Base-by-base conservation (phyloP, 1,139 yeast species). In the Debaryomyces sp. region DNA sequence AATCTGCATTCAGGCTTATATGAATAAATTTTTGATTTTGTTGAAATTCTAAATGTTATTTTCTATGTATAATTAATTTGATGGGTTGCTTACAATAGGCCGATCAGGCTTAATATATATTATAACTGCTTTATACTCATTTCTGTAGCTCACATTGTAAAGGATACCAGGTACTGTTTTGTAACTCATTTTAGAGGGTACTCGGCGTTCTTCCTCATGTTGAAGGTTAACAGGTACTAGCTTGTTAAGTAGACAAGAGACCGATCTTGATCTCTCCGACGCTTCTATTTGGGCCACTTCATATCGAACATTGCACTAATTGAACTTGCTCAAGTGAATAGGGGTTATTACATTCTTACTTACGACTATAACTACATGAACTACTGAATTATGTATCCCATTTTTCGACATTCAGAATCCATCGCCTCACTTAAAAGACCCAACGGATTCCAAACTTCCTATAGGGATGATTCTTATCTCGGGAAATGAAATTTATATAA, bases 371-470 rank as follows among this genome's bases (percentile, higher is more conserved):
- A 22, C 45, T 43, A 35, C 23, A 24, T 35, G 6, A 12, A 24
- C 15, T 36, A n/a, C 37, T 47, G 33, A 50, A 44, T 12, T 30
- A 61, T 80, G 80, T 80, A 62, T 75, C 85, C 86, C 82, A 67
- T 71, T 68, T 50, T 61, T 80, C 85, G 86, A 81, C 86, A 81
- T 81, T 80, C 84, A 69, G 69, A 63, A 66, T 70, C 77, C 82
- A 75, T 75, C 78, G 76, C 77, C 73, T 71, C 77, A 71, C 74
- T 61, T 10, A 71, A 73, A 70, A 71, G 73, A 75, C 77, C 64
- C 69, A 59, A 62, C 81, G 75, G 76, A 67, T 64, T 66, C 60
- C 80, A 73, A 81, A 81, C 85, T 81, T 81, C 86, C 86, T 80
- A 71, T 70, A 69, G 76, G 80, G 84, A 79, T 70, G 49, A 52